Base-by-base conservation (phyloP, 148 eudicot species). In the Hydrangea macrophylla region DNA sequence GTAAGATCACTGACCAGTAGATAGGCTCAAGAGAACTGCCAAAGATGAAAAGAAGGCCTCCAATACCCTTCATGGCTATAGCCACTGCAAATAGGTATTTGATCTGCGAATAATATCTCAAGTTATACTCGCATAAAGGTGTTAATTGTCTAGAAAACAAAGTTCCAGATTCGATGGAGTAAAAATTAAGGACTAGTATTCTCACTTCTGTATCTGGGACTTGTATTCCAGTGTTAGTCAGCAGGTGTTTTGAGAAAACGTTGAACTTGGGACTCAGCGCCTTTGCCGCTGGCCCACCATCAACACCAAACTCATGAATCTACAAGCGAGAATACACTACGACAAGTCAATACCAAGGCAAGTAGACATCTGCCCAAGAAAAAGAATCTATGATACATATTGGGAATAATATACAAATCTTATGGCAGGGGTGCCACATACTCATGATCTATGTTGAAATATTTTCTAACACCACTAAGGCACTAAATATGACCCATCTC, bases 271-370 rank as follows among this genome's bases (percentile, higher is more conserved):
- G 95, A 27, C 67, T 76, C 71, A 93, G 58, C n/a, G 81, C 59
- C 73, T 75, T 88, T 18, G 90, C 90, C 31, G 92, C 92, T 3
- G 81, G 79, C 24, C 96, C 98, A 58, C 98, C 98, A 71, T 90
- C 92, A 65, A 60, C 66, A 25, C 90, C 96, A 35, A 83, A 90
- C 28, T 86, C 96, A 78, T 73, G 79, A 81, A 93, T 81, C 98
- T 93, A 51, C 56, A 77, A 64, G 27, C 44, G 78, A 17, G 55
- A 68, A 70, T 13, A 55, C 51, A 9, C 1, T 15, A 25, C 26
- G 15, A 27, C 6, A 39, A 22, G 7, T 55, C 37, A 23, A 10
- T 33, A 67, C 8, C 17, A 2, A n/a, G 12, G 31, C 58, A n/a
- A 28, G 13, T 13, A 1, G 31, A 18, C 35, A 23, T 15, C 22